These are phyloP conservation scores for Spencermartinsiella europaea DNA, from an alignment of 805 yeast species.

Conservation along the genomic window DNA sequence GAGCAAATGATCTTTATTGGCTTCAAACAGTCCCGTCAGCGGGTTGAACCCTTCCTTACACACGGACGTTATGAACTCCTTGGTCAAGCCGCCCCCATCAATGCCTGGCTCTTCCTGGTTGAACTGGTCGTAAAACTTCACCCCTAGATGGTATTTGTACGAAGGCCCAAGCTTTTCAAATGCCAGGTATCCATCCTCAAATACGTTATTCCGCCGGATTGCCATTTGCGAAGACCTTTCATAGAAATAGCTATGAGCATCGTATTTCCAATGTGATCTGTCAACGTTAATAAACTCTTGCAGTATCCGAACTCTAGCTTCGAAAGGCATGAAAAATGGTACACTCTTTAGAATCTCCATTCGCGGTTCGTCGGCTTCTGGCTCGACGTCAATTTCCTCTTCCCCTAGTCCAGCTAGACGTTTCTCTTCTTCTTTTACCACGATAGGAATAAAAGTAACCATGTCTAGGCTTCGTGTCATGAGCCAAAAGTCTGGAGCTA, in stretches of 20 bases:
- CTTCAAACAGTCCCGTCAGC: slow-evolving; percentile 36
- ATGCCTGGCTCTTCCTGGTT: slow-evolving; percentile 79
- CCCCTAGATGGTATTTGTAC: slow-evolving; percentile 50
- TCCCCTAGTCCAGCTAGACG: slow-evolving; percentile 18
- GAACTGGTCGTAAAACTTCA: slow-evolving; percentile 64
- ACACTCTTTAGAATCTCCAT: slow-evolving; percentile 52
- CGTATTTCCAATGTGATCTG: neutral
- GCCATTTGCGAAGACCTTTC: slow-evolving; percentile 19
- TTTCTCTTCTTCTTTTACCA: slow-evolving; percentile 42
- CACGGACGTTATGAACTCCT: slow-evolving; percentile 77
- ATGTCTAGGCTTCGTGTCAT: slow-evolving; percentile 32
- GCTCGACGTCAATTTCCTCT: slow-evolving; percentile 24
- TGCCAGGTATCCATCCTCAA: slow-evolving; percentile 64
- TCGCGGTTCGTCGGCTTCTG: slow-evolving; percentile 20
- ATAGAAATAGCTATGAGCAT: too few species aligned
- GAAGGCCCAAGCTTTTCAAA: slow-evolving; percentile 54
- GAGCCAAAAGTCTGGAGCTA: slow-evolving; percentile 53
- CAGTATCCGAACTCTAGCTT: slow-evolving; percentile 66
- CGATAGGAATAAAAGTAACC: slow-evolving; percentile 34
- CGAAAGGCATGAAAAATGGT: slow-evolving; percentile 79
- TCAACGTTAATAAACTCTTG: slow-evolving; percentile 58
- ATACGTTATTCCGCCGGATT: slow-evolving; percentile 62
- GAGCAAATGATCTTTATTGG: slow-evolving; percentile 51
- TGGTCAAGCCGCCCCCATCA: slow-evolving; percentile 96
- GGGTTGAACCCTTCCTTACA: slow-evolving; percentile 61